Base-by-base conservation (phyloP, 1,284 basidiomycete genomes). In the Volvariella surrecta region DNA sequence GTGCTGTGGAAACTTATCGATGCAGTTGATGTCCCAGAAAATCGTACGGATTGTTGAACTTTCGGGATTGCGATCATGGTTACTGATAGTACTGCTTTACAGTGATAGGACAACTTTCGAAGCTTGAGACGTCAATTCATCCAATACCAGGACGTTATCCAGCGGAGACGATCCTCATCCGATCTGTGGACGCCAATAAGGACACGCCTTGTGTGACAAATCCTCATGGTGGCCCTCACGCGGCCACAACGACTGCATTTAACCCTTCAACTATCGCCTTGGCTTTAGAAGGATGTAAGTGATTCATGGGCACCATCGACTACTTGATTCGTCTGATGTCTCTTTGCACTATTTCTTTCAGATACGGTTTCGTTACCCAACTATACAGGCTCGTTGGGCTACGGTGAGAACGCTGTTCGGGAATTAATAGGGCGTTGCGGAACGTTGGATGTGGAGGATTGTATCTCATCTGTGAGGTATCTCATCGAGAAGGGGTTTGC, bases 191-290 rank as follows among this genome's bases (percentile, higher is more conserved):
- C 19, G 48, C 13, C 3, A 39, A 43, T 6, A 48, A 45, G 15
- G 51, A 41, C 0, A 61, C 61, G 2, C 61, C 73, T 2, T 71
- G 72, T 41, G 63, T 87, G 38, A 71, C 71, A 1, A 57, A 65
- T n/a, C 70, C 73, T 3, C 85, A 87, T 50, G 84, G 85, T 4
- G 84, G 85, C 1, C 84, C 84, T 0, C 85, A 87, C 53, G 62
- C 54, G 0, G 62, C 68, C 0, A 63, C 54, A 8, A 65, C 67
- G 0, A 78, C 74, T 0, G 62, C 66, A 0, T 86, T 81, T 50
- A 58, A 56, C 1, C 58, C 77, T 0, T 46, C 52, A 2, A 54
- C 56, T 0, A 64, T 64, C 1, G 72, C 73, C 1, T 58, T 79
- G 11, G 79, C 70, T 2, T 58, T 79, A 1, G 73, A 75, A 60